Evolutionary conservation across 768 basidiomycete genomes (phyloP).

Genomic region (Porphyrellus cyaneotinctus): DNA sequence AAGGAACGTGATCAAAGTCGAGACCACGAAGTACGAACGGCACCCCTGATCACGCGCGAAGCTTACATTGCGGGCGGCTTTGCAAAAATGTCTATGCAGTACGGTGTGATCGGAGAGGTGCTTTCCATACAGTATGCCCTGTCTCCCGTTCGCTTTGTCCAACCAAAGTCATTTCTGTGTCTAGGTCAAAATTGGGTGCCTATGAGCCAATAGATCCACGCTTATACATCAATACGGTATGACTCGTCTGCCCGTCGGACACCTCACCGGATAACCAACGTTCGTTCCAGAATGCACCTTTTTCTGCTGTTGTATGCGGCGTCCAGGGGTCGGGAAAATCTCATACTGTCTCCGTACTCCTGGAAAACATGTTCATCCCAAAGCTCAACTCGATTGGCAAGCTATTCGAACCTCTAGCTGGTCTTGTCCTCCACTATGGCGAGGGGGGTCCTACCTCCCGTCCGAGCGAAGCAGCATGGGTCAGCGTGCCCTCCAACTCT

Average conservation of each 20-base stretch:
- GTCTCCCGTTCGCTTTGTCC: background rate
- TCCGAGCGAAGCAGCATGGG: constrained; percentile 63
- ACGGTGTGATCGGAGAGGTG: constrained; percentile 51
- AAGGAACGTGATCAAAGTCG: constrained; percentile 7
- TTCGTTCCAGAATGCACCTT: constrained; percentile 53
- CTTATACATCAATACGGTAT: constrained; percentile 61
- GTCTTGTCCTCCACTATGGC: constrained; percentile 61
- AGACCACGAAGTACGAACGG: constrained; percentile 35
- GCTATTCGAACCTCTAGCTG: constrained; percentile 49
- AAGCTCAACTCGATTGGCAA: constrained; percentile 44
- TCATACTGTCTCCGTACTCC: constrained; percentile 59
- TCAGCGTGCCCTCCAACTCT: constrained; percentile 32
- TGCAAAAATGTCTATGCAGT: constrained; percentile 39
- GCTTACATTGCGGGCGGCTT: constrained; percentile 33
- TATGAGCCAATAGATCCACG: constrained; percentile 40
- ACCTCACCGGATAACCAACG: background rate
- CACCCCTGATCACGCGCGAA: constrained; percentile 46
- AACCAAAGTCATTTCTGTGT: background rate
- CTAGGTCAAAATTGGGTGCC: constrained; percentile 31
- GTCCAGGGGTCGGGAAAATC: constrained; percentile 74
- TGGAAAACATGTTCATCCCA: constrained; percentile 63
- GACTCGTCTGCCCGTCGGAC: constrained; percentile 2
- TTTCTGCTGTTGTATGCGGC: constrained; percentile 66
- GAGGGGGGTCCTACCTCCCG: constrained; percentile 52
- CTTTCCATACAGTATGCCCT: constrained; percentile 28